Base-by-base conservation (phyloP, 352 stramenopile genomes). In the Pythium biforme region DNA sequence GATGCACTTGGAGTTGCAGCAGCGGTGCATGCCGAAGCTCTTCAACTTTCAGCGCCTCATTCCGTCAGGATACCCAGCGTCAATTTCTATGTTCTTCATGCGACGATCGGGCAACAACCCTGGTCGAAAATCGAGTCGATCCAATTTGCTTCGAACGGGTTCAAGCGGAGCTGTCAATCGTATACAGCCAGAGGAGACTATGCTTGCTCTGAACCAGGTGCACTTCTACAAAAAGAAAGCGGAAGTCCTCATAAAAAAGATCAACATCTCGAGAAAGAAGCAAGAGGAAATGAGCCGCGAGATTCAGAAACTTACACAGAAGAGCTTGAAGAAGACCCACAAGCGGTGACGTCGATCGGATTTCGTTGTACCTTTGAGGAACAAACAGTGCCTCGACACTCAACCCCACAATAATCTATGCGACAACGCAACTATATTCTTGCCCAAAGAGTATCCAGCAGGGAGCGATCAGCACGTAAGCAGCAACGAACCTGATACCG, bases 151-250 rank as follows among this genome's bases (percentile, higher is more conserved):
- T 0, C 39, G 46, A 2, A 75, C 68, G 23, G 48, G 20, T 11
- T 64, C 61, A 0, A 67, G 55, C 1, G 50, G 59, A n/a, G 59
- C 39, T 1, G 6, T 54, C 11, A 66, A 59, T 41, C 73, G 75
- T 2, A 67, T 89, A 7, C 75, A 82, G 17, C 77, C 76, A 2
- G 78, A 89, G 54, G 72, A 89, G 62, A 83, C 78, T 1, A 39
- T 89, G 20, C 45, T 66, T 23, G 68, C 73, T 11, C 69, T 88
- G 29, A 79, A 83, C 31, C 78, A 90, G 11, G 73, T 90, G 11
- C 74, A 83, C 29, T 90, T 88, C 55, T 90, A 87, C 62, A 72
- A 70, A 23, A 74, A 79, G 22, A 81, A 85, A 51, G 81, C 81
- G 1, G 79, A 80, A 22, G 64, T 82, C 17, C 69, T 90, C 15